A percentile compares a stretch with the other conserved stretches of the same genome.
phyloP scores from a whole-genome alignment of 257 asterid genomes.

The Gentiana straminea region DNA sequence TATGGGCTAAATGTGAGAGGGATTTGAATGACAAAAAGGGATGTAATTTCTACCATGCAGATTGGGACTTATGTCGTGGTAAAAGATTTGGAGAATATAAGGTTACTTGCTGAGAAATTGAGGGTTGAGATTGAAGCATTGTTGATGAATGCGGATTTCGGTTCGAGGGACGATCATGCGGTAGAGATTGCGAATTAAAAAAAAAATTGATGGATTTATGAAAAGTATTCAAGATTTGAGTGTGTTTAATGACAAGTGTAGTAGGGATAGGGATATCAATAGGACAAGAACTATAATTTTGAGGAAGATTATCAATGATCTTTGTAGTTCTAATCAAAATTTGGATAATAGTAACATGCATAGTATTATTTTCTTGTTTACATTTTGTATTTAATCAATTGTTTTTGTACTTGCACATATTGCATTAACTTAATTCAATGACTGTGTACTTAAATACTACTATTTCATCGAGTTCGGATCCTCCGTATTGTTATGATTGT shows the following conservation, averaged over 20 bases:
- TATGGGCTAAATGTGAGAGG: slow-evolving; percentile 59
- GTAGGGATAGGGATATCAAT: slow-evolving; percentile 30
- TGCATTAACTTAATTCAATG: no score
- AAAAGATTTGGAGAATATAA: slow-evolving; percentile 47
- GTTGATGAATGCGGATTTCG: slow-evolving; percentile 48
- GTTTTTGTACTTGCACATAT: no score
- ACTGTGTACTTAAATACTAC: no score
- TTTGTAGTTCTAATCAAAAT: slow-evolving; percentile 18
- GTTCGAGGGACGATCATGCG: slow-evolving; percentile 41
- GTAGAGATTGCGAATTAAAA: slow-evolving; percentile 51
- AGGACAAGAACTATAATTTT: slow-evolving; percentile 57
- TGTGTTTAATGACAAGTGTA: slow-evolving; percentile 44
- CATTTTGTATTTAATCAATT: neutral
- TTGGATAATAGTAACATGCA: slow-evolving; percentile 37
- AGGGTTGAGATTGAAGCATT: slow-evolving; percentile 47
- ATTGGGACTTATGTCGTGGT: slow-evolving; percentile 40
- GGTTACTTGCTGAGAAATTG: slow-evolving; percentile 44
- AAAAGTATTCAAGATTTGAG: slow-evolving; percentile 49
- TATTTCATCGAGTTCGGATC: no score
- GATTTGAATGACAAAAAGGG: slow-evolving; percentile 47
- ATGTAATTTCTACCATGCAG: slow-evolving; percentile 45
- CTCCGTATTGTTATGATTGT: no score
- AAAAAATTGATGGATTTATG: slow-evolving; percentile 36
- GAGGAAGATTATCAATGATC: slow-evolving; percentile 47
- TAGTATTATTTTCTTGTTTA: slow-evolving; percentile 20